These are phyloP conservation scores for Pseudogymnoascus sp. DNA, from an alignment of 2,329 filamentous ascomycete genomes.

Conservation along the genomic window DNA sequence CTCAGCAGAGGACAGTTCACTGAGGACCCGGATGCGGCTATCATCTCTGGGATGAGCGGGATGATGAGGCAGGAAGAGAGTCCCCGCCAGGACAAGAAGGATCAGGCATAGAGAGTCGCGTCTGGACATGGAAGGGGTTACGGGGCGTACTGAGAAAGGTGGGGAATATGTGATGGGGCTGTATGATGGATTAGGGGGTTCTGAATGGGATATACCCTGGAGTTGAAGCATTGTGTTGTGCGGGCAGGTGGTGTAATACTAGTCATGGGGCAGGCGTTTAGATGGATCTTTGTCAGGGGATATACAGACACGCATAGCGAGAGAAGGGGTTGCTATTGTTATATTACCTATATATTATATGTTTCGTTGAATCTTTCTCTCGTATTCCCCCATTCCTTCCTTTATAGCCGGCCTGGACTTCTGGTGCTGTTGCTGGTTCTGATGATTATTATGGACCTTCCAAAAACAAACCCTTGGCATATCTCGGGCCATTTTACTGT, in stretches of 20 bases:
- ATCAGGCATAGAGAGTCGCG: background rate
- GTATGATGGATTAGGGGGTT: background rate
- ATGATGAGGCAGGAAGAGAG: background rate
- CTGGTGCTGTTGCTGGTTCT: no score
- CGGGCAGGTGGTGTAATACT: background rate
- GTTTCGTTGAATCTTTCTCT: background rate
- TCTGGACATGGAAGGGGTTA: background rate
- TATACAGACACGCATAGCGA: slow-evolving; percentile 1
- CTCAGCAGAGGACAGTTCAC: slow-evolving; percentile 19
- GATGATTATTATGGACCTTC: background rate
- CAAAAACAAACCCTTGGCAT: background rate
- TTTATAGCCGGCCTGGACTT: background rate
- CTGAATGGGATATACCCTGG: slow-evolving; percentile 1
- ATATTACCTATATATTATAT: background rate
- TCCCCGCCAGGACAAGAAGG: background rate
- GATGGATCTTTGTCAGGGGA: background rate
- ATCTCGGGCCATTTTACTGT: background rate
- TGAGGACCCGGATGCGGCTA: slow-evolving; percentile 46
- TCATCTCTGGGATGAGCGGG: slow-evolving; percentile 53
- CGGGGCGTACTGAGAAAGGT: background rate
- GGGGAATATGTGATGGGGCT: background rate
- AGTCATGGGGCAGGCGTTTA: background rate
- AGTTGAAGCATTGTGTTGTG: background rate
- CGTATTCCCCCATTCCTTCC: background rate
- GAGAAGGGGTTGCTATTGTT: background rate